Conservation (phyloP, 176 grass and related monocot genomes). For the Leersia perrieri region DNA sequence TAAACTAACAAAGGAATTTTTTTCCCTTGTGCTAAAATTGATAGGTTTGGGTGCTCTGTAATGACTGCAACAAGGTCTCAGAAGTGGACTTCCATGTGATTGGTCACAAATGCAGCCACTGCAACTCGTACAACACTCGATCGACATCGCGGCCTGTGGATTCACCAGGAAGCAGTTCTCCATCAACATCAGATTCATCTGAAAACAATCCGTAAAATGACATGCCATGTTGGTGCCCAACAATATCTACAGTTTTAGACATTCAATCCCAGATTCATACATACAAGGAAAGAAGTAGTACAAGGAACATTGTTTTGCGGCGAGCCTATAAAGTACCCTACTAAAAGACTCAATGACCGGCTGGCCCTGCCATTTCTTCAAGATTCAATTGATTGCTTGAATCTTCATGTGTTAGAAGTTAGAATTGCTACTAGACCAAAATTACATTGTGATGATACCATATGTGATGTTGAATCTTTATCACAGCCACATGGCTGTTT, state of each 20-base stretch:
- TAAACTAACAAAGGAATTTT: not conserved
- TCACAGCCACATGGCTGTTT: not conserved
- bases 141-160: conserved; percentile 49
- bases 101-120: conserved; percentile 86
- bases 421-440: not conserved
- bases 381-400: conserved; percentile 42
- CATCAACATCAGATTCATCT: conserved; percentile 37
- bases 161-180: conserved; percentile 36
- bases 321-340: not conserved
- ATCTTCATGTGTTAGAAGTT: conserved; percentile 7
- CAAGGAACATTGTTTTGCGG: conserved; percentile 22
- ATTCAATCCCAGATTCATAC: conserved; percentile 25
- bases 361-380: not conserved
- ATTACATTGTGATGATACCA: not conserved
- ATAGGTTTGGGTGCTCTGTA: conserved; percentile 91
- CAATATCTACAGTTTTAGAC: not conserved
- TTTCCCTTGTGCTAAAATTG: not conserved
- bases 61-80: conserved; percentile 87
- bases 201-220: conserved; percentile 44
- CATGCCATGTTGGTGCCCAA: not conserved
- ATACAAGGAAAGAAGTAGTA: conserved; percentile 10
- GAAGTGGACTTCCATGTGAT: conserved; percentile 86
- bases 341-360: not conserved
- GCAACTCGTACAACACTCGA: conserved; percentile 80
- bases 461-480: not conserved